Evolutionary conservation across 2,329 filamentous ascomycete species (phyloP).

Genomic region (Alternaria ethzedia): DNA sequence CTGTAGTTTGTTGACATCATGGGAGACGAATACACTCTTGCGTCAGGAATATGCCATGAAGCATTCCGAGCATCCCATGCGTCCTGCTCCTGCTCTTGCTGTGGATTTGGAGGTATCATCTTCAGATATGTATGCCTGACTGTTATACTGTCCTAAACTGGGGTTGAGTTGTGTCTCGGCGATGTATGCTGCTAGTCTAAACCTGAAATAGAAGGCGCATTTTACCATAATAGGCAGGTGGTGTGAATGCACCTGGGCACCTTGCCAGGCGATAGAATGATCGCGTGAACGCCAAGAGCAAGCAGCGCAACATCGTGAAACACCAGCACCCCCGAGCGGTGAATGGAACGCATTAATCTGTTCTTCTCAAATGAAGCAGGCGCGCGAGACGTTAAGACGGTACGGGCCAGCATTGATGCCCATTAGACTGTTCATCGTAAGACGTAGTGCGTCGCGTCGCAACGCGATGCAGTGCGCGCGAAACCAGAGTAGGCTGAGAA

Average conservation of each 20-base stretch:
- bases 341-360: neutral
- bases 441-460: neutral
- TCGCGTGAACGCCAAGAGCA: neutral
- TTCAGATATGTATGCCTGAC: neutral
- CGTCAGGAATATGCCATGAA: neutral
- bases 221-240: neutral
- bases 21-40: neutral
- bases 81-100: neutral
- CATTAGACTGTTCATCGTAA: neutral
- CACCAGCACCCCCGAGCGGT: neutral
- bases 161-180: neutral
- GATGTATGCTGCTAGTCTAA: neutral
- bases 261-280: neutral
- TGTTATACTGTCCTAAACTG: neutral
- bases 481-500: neutral
- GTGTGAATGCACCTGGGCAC: neutral
- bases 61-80: neutral
- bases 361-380: neutral
- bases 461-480: neutral
- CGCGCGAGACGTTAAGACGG: neutral
- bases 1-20: neutral
- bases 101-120: neutral
- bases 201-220: neutral
- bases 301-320: neutral
- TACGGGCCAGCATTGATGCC: neutral